Conservation (phyloP, 2,329 filamentous ascomycete genomes). For the Alternaria hordeiaustralica region DNA sequence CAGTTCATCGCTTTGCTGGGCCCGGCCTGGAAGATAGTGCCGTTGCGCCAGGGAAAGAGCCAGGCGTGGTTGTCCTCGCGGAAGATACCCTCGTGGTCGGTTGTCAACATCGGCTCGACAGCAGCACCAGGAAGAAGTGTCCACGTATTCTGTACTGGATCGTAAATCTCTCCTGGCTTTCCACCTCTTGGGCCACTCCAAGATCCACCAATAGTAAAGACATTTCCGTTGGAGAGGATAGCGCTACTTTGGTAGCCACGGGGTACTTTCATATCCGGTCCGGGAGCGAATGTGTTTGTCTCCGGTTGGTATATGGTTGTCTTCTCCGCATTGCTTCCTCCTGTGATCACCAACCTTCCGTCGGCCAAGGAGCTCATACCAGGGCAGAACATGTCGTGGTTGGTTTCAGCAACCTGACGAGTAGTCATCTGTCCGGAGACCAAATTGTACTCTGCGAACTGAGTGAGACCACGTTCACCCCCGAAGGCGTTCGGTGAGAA, state of each 20-base stretch:
- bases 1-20: slow-evolving; percentile 62
- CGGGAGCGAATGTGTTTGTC: slow-evolving; percentile 17
- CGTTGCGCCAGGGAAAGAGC: slow-evolving; percentile 27
- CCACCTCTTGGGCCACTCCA: slow-evolving; percentile 18
- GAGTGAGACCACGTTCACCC: slow-evolving; percentile 20
- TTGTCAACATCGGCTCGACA: slow-evolving; percentile 24
- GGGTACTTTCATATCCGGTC: slow-evolving; percentile 22
- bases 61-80: slow-evolving; percentile 30
- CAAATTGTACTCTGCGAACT: slow-evolving; percentile 28
- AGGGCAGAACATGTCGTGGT: slow-evolving; percentile 33
- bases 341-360: slow-evolving; percentile 26
- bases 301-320: slow-evolving; percentile 25
- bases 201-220: slow-evolving; percentile 30
- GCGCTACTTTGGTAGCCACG: slow-evolving; percentile 26
- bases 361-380: slow-evolving; percentile 25
- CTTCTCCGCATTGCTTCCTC: slow-evolving; percentile 24
- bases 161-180: slow-evolving; percentile 26
- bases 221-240: slow-evolving; percentile 21
- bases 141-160: slow-evolving; percentile 20
- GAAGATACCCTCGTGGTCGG: slow-evolving; percentile 22
- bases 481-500: slow-evolving; percentile 20
- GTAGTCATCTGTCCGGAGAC: slow-evolving; percentile 17
- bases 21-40: slow-evolving; percentile 59
- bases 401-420: slow-evolving; percentile 23
- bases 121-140: slow-evolving; percentile 22